Percentiles rank a stretch among this genome's conserved stretches.
Conservation (phyloP, 1,284 basidiomycete genomes). For the Pseudozyma hubeiensis region DNA sequence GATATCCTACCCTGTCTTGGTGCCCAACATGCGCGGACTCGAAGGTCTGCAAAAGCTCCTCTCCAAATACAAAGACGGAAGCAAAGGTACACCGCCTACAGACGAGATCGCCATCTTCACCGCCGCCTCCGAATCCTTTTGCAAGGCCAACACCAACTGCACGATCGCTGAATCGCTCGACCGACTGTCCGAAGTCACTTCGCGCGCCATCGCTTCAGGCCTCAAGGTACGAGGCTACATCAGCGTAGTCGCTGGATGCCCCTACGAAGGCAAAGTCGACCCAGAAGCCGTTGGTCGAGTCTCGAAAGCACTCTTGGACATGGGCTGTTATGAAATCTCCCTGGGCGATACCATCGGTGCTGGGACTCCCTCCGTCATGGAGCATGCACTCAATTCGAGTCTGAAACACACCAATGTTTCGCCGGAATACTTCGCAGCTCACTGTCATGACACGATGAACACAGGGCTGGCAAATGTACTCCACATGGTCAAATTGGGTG, state of each 20-base stretch:
- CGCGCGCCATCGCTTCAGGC: constrained; percentile 75
- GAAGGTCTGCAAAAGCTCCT: constrained; percentile 48
- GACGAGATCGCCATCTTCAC: constrained; percentile 92
- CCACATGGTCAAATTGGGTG: constrained; percentile 70
- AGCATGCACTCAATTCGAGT: constrained; percentile 78
- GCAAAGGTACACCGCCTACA: constrained; percentile 69
- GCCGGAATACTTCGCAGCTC: constrained; percentile 38
- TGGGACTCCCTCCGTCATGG: constrained; percentile 80
- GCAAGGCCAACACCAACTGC: constrained; percentile 85
- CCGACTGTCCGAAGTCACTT: constrained; percentile 76
- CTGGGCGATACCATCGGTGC: constrained; percentile 91
- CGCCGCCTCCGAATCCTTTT: constrained; percentile 85
- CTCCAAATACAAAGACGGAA: background rate
- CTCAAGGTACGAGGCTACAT: constrained; percentile 86
- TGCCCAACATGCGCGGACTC: constrained; percentile 82
- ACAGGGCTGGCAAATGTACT: constrained; percentile 75
- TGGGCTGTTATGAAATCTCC: constrained; percentile 94
- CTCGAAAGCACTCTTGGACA: constrained; percentile 78
- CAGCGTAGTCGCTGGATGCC: constrained; percentile 80
- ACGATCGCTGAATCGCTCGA: constrained; percentile 79
- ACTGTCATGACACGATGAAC: constrained; percentile 94
- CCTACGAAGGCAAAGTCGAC: constrained; percentile 84
- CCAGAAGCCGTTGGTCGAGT: constrained; percentile 78
- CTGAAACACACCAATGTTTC: constrained; percentile 66
- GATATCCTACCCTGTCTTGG: constrained; percentile 83